These are phyloP conservation scores for Cladosporium cucumerinum DNA, from an alignment of 2,329 filamentous ascomycete species.

Conservation along the genomic window DNA sequence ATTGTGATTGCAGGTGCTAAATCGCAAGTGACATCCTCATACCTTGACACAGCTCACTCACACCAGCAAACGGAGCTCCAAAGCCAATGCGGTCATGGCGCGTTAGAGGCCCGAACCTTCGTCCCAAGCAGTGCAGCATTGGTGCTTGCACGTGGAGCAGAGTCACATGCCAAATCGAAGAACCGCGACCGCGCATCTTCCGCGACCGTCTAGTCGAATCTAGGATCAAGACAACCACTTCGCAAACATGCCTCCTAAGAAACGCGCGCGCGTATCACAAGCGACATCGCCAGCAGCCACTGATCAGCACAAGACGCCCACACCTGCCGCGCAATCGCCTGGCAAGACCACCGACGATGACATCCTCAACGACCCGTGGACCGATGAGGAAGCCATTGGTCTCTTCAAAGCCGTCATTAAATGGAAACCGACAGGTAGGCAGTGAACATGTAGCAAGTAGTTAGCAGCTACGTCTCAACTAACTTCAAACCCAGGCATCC, in stretches of 20 bases:
- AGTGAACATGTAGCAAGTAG: too few relatives aligned
- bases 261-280: constrained; percentile 57
- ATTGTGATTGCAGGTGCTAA: not conserved
- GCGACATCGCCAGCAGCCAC: constrained; percentile 55
- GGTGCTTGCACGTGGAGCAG: not conserved
- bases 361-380: constrained; percentile 73
- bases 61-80: not conserved
- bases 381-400: constrained; percentile 89
- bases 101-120: constrained; percentile 15
- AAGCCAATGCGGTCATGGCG: constrained; percentile 9
- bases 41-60: not conserved
- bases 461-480: too few relatives aligned
- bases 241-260: constrained; percentile 65
- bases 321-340: constrained; percentile 30
- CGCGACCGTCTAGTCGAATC: not conserved
- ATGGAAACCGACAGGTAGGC: constrained; percentile 92
- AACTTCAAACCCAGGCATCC: constrained; percentile 58
- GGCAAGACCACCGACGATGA: constrained; percentile 45
- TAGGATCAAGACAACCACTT: not conserved
- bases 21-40: not conserved
- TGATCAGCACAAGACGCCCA: constrained; percentile 39
- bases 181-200: not conserved
- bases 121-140: not conserved
- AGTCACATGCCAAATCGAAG: constrained; percentile 13
- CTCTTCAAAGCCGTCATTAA: constrained; percentile 89